phyloP scores from a whole-genome alignment of 169 alveolate genomes.

The Plasmodium knowlesi region DNA sequence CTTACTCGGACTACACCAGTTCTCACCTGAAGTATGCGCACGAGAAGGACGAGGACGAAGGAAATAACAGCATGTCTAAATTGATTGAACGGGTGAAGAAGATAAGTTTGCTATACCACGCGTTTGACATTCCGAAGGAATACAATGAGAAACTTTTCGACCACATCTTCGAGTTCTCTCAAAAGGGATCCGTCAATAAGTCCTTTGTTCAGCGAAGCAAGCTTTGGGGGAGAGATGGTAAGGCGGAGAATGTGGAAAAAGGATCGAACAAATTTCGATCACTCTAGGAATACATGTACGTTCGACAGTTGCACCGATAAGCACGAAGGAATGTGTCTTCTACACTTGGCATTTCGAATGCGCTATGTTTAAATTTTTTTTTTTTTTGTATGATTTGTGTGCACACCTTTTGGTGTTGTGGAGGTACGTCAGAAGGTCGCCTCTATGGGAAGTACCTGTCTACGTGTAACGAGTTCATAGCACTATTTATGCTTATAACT shows the following conservation, averaged over 20 bases:
- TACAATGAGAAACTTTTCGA: conserved; percentile 55
- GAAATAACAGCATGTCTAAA: not conserved
- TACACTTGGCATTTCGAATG: not conserved
- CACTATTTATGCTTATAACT: too few species aligned
- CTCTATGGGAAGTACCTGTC: not conserved
- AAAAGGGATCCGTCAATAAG: not conserved
- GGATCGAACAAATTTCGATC: not conserved
- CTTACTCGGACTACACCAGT: conserved; percentile 40
- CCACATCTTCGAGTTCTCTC: conserved; percentile 14
- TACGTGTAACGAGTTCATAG: not conserved
- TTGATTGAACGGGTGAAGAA: conserved; percentile 26
- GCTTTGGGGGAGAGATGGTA: conserved; percentile 51
- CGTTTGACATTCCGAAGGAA: conserved; percentile 38
- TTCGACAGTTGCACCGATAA: not conserved
- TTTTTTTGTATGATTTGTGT: not conserved
- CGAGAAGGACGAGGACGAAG: not conserved
- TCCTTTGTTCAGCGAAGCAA: conserved; percentile 36
- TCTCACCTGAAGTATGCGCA: not conserved
- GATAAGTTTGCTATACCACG: conserved; percentile 34
- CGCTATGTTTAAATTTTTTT: not conserved
- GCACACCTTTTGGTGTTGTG: not conserved
- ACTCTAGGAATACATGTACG: not conserved
- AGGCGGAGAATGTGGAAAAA: not conserved
- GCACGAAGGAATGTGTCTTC: not conserved
- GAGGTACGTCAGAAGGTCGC: not conserved